These are phyloP conservation scores for Penicillium cosmopolitanum DNA, from an alignment of 495 filamentous ascomycete species.

Conservation along the genomic window DNA sequence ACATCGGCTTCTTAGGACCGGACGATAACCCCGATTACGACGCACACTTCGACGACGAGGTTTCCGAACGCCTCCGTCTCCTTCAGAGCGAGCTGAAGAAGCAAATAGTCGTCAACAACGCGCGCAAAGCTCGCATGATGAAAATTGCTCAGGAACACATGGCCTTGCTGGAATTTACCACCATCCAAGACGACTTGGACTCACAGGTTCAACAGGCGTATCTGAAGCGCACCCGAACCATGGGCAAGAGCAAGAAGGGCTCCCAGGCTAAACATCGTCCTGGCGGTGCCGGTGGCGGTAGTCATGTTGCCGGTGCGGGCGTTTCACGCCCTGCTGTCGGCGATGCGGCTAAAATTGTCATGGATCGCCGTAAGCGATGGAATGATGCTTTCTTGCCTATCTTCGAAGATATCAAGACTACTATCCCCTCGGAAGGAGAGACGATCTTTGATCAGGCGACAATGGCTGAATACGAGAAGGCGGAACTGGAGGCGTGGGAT, in stretches of 20 bases:
- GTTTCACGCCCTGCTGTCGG: conserved; percentile 81
- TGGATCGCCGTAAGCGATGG: conserved; percentile 89
- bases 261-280: conserved; percentile 72
- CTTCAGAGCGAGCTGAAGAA: conserved; percentile 82
- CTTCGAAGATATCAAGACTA: conserved; percentile 73
- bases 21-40: conserved; percentile 78
- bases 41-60: conserved; percentile 90
- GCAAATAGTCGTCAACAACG: conserved; percentile 82
- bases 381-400: conserved; percentile 83
- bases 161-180: conserved; percentile 93
- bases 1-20: conserved; percentile 83
- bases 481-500: conserved; percentile 76
- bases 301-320: conserved; percentile 53
- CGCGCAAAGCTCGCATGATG: conserved; percentile 80
- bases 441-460: conserved; percentile 66
- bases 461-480: conserved; percentile 63
- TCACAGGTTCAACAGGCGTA: conserved; percentile 94
- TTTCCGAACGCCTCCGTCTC: conserved; percentile 83
- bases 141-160: conserved; percentile 88
- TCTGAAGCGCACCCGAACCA: conserved; percentile 91
- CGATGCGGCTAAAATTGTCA: conserved; percentile 82
- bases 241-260: conserved; percentile 88
- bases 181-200: conserved; percentile 96
- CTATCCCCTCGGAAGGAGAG: conserved; percentile 56
- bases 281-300: conserved; percentile 59